These are phyloP conservation scores for Sistotremastrum niveocremeum DNA, from an alignment of 768 basidiomycete genomes.

Conservation along the genomic window DNA sequence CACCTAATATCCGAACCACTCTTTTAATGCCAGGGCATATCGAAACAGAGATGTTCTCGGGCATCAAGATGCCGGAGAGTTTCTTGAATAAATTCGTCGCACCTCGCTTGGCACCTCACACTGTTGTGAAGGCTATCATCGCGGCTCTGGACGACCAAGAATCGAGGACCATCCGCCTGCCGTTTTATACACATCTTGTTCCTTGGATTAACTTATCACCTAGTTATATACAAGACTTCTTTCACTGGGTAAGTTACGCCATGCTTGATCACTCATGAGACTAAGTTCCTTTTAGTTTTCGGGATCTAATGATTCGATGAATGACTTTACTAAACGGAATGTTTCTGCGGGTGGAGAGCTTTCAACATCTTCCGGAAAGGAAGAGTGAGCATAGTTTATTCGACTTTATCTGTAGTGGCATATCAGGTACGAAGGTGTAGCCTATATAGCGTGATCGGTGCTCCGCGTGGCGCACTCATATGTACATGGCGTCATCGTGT, in stretches of 20 bases:
- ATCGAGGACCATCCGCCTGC: constrained; percentile 53
- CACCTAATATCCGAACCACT: constrained; percentile 75
- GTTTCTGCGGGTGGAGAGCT: too few species aligned
- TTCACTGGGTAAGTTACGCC: constrained; percentile 47
- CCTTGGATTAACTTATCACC: constrained; percentile 47
- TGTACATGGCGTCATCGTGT: too few species aligned
- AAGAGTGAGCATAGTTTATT: too few species aligned
- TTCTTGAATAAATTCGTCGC: constrained; percentile 56
- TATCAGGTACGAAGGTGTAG: too few species aligned
- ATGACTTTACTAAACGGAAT: too few species aligned
- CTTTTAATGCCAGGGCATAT: constrained; percentile 74
- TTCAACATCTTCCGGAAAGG: too few species aligned
- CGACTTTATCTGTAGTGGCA: too few species aligned
- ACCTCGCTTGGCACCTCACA: constrained; percentile 59
- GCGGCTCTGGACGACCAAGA: constrained; percentile 70
- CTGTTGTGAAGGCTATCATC: constrained; percentile 72
- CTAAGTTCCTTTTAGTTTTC: too few species aligned
- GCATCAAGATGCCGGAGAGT: constrained; percentile 33
- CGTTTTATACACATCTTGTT: constrained; percentile 54
- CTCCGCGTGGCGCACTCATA: too few species aligned
- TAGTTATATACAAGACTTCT: constrained; percentile 60
- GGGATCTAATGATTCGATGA: too few species aligned
- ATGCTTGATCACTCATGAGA: too few species aligned
- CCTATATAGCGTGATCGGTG: too few species aligned
- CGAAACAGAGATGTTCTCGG: constrained; percentile 65